These are phyloP conservation scores for Adiantum capillusveneris DNA, from an alignment of 75 land plant genomes.

Conservation along the genomic window DNA sequence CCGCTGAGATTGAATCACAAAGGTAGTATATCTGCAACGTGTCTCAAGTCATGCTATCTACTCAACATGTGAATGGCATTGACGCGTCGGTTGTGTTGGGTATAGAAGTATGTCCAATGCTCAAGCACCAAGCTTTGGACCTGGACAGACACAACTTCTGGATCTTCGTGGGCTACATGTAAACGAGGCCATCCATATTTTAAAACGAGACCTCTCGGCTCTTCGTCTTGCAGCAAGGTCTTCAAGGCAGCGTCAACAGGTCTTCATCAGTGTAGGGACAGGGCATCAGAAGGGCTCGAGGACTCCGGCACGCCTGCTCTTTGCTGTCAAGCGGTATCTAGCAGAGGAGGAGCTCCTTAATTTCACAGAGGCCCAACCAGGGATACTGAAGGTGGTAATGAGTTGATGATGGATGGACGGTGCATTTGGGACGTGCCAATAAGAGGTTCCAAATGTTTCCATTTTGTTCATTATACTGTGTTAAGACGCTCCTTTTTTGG, in stretches of 20 bases:
- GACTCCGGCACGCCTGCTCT: conserved; percentile 26
- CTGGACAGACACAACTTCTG: conserved; percentile 20
- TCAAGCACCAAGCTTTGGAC: conserved; percentile 8
- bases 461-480: too few species aligned
- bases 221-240: conserved; percentile 18
- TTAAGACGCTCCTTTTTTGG: too few species aligned
- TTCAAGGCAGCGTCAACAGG: conserved; percentile 25
- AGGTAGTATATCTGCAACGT: background rate
- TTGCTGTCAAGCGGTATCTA: conserved; percentile 24
- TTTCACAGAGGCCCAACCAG: conserved; percentile 34
- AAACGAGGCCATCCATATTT: conserved; percentile 26
- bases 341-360: conserved; percentile 33
- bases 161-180: conserved; percentile 39
- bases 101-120: conserved; percentile 24
- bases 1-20: conserved; percentile 20
- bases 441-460: too few species aligned
- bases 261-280: conserved; percentile 34
- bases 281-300: conserved; percentile 40
- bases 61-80: too few species aligned
- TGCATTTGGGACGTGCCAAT: too few species aligned
- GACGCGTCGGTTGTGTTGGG: too few species aligned
- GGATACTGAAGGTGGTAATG: conserved; percentile 30
- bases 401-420: conserved; percentile 10
- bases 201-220: conserved; percentile 28
- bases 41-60: background rate